These are phyloP conservation scores for Medicago truncatula DNA, from an alignment of 306 rosid species.

Conservation along the genomic window MtrunA17r5.0-ANR NC_053045.1:32229001-32229500, in stretches of 20 bases:
- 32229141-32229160: conserved; percentile 95
- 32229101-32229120: conserved; percentile 28
- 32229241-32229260: conserved; percentile 82
- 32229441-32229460: conserved; percentile 79
- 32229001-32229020: conserved; percentile 26
- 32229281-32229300: conserved; percentile 92
- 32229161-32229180: conserved; percentile 94
- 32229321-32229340: conserved; percentile 70
- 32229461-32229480: conserved; percentile 66
- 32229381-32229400: conserved; percentile 4
- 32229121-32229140: conserved; percentile 92
- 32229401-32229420: conserved; percentile 23
- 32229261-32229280: conserved; percentile 93
- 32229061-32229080: conserved; percentile 15
- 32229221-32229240: conserved; percentile 84
- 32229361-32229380: conserved; percentile 8
- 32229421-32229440: conserved; percentile 77
- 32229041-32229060: conserved; percentile 5
- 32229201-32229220: conserved; percentile 81
- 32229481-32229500: conserved; percentile 24
- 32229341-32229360: conserved; percentile 77
- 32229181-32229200: conserved; percentile 82
- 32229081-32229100: conserved; percentile 20
- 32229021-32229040: conserved; percentile 4
- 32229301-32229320: conserved; percentile 59